Evolutionary conservation across 208 protist species (phyloP), one percentile per base, ranked within the genome.

Genomic region (Leishmania lainsoni): DNA sequence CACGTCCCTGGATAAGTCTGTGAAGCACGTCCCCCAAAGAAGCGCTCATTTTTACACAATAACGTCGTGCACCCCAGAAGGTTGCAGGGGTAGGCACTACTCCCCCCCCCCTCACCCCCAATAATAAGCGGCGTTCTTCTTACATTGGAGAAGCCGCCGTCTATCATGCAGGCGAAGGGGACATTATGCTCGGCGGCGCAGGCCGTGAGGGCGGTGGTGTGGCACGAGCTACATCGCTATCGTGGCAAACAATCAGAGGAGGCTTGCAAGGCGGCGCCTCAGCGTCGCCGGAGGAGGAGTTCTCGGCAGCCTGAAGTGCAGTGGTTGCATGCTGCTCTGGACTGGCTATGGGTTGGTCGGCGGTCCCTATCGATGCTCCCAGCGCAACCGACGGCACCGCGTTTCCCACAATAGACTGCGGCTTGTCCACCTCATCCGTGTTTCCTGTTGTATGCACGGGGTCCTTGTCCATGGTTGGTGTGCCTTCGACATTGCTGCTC

Each of bases 141-240:
- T 81, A 59, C 22, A 58, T 45, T n/a, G 9, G 76, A 61, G 22
- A 45, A 35, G 39, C 20, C 20, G 70, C 45, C 68, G 51, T 20
- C 4, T 70, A 26, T 71, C 17, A 81, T n/a, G 54, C 77, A 42
- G 81, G 84, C 10, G 81, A 81, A 14, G 87, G 87, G 1, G 84
- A 88, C 52, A 90, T 49, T 9, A 90, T 84, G 35, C 77, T 72
- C 22, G 75, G 84, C n/a, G 81, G 84, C 49, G 81, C 82, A 14
- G 81, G 52, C 4, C 80, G 79, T 70, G 84, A 77, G 10, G 79
- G 77, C 26, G 78, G 87, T 58, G 78, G 81, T 1, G 82, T 61
- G 29, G 76, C 73, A 12, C 0, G 61, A 10, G 32, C 79, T 1
- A 66, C 42, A 20, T 80, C 29, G 0, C 45, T 58, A n/a, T 51